phyloP scores from a whole-genome alignment of 2,329 filamentous ascomycete genomes.

The Zymoseptoria brevis region DNA sequence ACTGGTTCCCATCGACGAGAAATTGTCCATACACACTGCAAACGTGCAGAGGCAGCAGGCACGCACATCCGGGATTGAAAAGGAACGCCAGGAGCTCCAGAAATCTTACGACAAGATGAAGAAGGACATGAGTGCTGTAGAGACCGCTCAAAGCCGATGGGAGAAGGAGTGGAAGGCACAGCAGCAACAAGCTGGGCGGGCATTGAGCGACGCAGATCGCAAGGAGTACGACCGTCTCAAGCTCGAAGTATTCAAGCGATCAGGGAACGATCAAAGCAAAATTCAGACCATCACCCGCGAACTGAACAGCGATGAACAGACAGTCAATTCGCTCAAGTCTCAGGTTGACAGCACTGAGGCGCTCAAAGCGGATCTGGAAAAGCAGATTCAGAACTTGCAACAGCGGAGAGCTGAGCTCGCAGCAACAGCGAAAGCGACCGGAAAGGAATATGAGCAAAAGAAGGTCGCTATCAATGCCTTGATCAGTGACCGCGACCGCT shows the following conservation, averaged over 20 bases:
- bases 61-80: constrained; percentile 62
- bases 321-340: constrained; percentile 78
- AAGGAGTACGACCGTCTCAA: constrained; percentile 82
- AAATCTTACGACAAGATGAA: constrained; percentile 63
- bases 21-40: constrained; percentile 68
- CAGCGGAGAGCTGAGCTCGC: constrained; percentile 60
- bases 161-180: constrained; percentile 80
- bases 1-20: constrained; percentile 84
- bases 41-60: constrained; percentile 61
- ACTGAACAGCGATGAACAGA: constrained; percentile 83
- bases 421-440: constrained; percentile 53
- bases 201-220: constrained; percentile 76
- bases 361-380: constrained; percentile 63
- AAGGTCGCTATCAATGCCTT: constrained; percentile 85
- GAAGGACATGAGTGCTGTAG: constrained; percentile 73
- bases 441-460: constrained; percentile 72
- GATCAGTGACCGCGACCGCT: constrained; percentile 72
- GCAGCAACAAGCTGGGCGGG: constrained; percentile 76
- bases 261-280: constrained; percentile 71
- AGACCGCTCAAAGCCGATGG: constrained; percentile 82
- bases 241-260: constrained; percentile 74
- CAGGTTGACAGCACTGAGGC: constrained; percentile 75
- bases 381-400: constrained; percentile 60
- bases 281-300: constrained; percentile 82
- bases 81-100: constrained; percentile 67